Evolutionary conservation across 352 stramenopile genomes (phyloP), one percentile per base, ranked within the genome.

Genomic region (Pythium rishiriense): DNA sequence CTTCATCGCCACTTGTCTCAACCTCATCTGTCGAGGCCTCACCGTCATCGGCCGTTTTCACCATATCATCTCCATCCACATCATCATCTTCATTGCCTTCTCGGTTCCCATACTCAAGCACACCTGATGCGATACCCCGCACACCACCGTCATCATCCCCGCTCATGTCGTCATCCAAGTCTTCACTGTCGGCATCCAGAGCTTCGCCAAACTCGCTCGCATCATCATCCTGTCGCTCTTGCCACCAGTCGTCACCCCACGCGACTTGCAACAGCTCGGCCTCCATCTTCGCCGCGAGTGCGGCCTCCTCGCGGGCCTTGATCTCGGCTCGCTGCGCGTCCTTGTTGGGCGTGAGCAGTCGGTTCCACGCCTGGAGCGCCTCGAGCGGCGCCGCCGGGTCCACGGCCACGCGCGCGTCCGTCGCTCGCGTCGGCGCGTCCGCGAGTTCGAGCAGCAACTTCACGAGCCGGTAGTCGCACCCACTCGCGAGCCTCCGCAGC

Each of bases 211-310:
- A 54, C 11, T 72, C 58, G 29, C 47, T 60, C 15, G 17, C 52
- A 4, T 66, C 52, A 24, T 69, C 66, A 21, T 64, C 54, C 7
- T 46, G 35, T 0, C 80, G 83, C 9, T 79, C 73, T 33, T 88
- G 72, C 50, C 75, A 88, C 82, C 82, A 91, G 45, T 88, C 79
- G 62, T 90, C 83, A 41, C 80, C 77, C 25, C 75, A 83, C 17
- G 79, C 78, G 45, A 90, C 84, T 70, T 90, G 63, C 37, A 84
- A 76, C 4, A 90, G 62, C 41, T 88, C 81, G 1, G 83, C 69
- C 9, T 79, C 67, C 26, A 90, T 28, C 43, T 77, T 64, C 3
- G 83, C 71, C 39, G 47, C 52, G 2, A 64, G 25, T 69, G 63
- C 66, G 73, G 57, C 37, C 60, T 53, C 15, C 71, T 61, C n/a